These are phyloP conservation scores for Carex cristatella DNA, from an alignment of 176 grass and related monocot species.

Conservation along the genomic window DNA sequence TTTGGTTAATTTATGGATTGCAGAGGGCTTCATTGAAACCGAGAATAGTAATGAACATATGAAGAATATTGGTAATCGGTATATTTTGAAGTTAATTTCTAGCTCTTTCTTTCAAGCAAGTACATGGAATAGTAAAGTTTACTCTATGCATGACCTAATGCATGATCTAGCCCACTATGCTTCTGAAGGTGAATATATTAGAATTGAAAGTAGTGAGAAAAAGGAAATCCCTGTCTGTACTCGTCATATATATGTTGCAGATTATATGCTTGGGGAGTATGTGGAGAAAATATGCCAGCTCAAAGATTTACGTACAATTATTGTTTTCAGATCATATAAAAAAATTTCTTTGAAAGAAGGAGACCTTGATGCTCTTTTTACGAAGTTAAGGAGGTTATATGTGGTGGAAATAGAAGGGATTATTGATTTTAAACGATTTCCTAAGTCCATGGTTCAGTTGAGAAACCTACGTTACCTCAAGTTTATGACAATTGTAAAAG, in stretches of 20 bases:
- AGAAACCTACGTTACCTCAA: slow-evolving; percentile 4
- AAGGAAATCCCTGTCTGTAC: slow-evolving; percentile 1
- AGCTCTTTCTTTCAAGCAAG: not conserved
- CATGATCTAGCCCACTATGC: slow-evolving; percentile 18
- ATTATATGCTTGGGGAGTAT: not conserved
- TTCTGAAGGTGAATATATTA: slow-evolving; percentile 14
- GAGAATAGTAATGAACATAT: not conserved
- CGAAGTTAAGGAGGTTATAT: slow-evolving; percentile 3
- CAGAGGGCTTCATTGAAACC: slow-evolving; percentile 15
- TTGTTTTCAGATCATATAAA: not conserved
- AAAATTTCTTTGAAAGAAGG: too few species aligned
- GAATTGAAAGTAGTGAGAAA: not conserved
- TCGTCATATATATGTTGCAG: not conserved
- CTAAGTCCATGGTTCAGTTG: not conserved
- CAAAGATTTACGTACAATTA: slow-evolving; percentile 11
- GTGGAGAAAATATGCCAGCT: not conserved
- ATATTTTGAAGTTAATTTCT: slow-evolving; percentile 37
- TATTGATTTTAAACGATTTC: not conserved
- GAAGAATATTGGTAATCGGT: slow-evolving; percentile 32
- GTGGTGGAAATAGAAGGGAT: not conserved
- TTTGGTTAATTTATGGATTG: slow-evolving; percentile 10
- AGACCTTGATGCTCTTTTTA: not conserved
- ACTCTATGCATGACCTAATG: slow-evolving; percentile 14
- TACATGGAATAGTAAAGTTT: not conserved
- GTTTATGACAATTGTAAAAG: rapidly evolving